Evolutionary conservation across 306 rosid species (phyloP), one percentile per base, ranked within the genome.

Genomic region (Cercis canadensis): DNA sequence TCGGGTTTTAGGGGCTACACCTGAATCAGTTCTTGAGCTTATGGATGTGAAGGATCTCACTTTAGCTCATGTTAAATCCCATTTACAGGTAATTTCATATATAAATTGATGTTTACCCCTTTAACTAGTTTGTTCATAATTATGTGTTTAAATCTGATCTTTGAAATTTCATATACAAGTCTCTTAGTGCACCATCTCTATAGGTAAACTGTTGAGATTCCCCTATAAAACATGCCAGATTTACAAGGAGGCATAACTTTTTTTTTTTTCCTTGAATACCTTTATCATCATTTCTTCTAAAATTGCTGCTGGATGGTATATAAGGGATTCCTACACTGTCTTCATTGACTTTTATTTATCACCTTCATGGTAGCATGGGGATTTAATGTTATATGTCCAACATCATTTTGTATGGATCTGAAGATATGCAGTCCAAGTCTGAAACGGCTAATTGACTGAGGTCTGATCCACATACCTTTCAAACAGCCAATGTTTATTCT

Each of bases 41-140:
- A 94, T 94, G 99, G 99, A 94, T 94, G 99, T 87, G 41, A 94
- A 94, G 81, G 99, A 94, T 94, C 95, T 94, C 78, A 94, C 99
- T 59, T 86, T 94, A 64, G 99, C 99, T 34, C 99, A 94, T 90
- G 99, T 94, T 62, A 94, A 94, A 81, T 94, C 99, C 69, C 99
- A 94, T 82, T 86, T 94, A 67, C 99, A 94, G 97, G 99, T 94
- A 76, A 17, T 43, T 13, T 32, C 66, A 45, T 33, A 32, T 17
- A 9, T n/a, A n/a, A n/a, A n/a, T n/a, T n/a, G n/a, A n/a, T n/a
- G n/a, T n/a, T n/a, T n/a, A n/a, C n/a, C n/a, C 29, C 29, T 24
- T 37, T 0, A 6, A 37, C 7, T 37, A 37, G 43, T n/a, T n/a
- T n/a, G 43, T 5, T 37, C 10, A 8, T 37, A 37, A 37, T 37